phyloP scores from a whole-genome alignment of 2,329 filamentous ascomycete species.

The Ceratocystis smalleyi region DNA sequence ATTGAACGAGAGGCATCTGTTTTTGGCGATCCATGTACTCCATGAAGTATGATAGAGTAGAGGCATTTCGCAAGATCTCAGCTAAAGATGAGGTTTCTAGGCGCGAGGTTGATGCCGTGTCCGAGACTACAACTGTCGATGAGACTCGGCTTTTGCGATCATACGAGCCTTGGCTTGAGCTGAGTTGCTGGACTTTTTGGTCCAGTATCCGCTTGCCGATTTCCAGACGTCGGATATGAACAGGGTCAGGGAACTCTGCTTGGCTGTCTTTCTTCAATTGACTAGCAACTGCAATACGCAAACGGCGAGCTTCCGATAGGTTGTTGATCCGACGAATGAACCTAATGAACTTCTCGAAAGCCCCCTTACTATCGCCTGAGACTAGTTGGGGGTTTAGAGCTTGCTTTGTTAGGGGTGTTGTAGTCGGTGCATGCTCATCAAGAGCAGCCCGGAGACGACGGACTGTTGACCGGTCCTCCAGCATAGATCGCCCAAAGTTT shows the following conservation, averaged over 20 bases:
- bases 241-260: slow-evolving; percentile 62
- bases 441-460: slow-evolving; percentile 79
- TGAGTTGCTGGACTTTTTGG: slow-evolving; percentile 67
- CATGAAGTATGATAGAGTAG: slow-evolving; percentile 96
- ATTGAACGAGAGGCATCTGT: slow-evolving; percentile 81
- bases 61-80: slow-evolving; percentile 77
- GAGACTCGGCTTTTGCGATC: slow-evolving; percentile 13
- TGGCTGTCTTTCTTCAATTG: slow-evolving; percentile 76
- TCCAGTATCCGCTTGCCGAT: slow-evolving; percentile 83
- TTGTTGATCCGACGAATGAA: slow-evolving; percentile 79
- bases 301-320: slow-evolving; percentile 78
- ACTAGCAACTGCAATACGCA: slow-evolving; percentile 81
- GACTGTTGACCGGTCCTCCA: slow-evolving; percentile 92
- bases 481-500: slow-evolving; percentile 65
- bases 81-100: slow-evolving; percentile 62
- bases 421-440: slow-evolving; percentile 83
- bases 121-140: slow-evolving; percentile 18
- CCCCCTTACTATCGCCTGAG: slow-evolving; percentile 72
- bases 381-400: slow-evolving; percentile 62
- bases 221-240: slow-evolving; percentile 78
- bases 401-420: slow-evolving; percentile 48
- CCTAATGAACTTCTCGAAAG: slow-evolving; percentile 87
- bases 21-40: slow-evolving; percentile 93
- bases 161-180: slow-evolving; percentile 13
- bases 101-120: slow-evolving; percentile 36